Conservation (phyloP, 208 protist genomes). For the Trypanosoma platydactyli region DNA sequence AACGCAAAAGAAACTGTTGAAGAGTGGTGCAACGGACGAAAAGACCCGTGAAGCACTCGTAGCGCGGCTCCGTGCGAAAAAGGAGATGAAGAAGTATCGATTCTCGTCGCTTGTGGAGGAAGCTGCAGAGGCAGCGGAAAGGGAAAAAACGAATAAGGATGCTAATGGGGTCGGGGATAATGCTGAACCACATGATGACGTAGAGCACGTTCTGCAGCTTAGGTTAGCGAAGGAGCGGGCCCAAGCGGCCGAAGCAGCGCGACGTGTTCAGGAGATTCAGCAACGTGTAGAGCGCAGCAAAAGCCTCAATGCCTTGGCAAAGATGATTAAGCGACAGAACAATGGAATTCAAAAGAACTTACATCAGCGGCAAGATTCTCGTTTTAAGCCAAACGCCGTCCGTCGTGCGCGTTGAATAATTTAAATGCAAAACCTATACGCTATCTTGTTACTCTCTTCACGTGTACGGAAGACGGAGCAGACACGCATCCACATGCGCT, state of each 20-base stretch:
- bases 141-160: slow-evolving; percentile 7
- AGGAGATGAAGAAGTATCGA: slow-evolving; percentile 65
- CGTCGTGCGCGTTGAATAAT: slow-evolving; percentile 56
- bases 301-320: slow-evolving; percentile 71
- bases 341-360: slow-evolving; percentile 66
- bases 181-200: slow-evolving; percentile 41
- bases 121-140: slow-evolving; percentile 24
- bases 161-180: slow-evolving; percentile 29
- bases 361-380: slow-evolving; percentile 60
- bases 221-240: slow-evolving; percentile 43
- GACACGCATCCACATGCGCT: neutral
- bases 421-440: neutral
- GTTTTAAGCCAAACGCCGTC: slow-evolving; percentile 62
- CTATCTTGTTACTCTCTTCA: too few species aligned
- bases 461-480: neutral
- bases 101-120: slow-evolving; percentile 47
- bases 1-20: slow-evolving; percentile 61
- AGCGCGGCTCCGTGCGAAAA: slow-evolving; percentile 48
- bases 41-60: slow-evolving; percentile 40
- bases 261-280: slow-evolving; percentile 67
- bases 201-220: slow-evolving; percentile 47
- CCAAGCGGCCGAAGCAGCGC: slow-evolving; percentile 41
- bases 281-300: slow-evolving; percentile 85
- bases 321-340: slow-evolving; percentile 79
- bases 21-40: slow-evolving; percentile 31